A percentile compares a stretch with the other conserved stretches of the same genome.
Evolutionary conservation across 148 eudicot genomes (phyloP).

Genomic region (Fagopyrum homotropicum): DNA sequence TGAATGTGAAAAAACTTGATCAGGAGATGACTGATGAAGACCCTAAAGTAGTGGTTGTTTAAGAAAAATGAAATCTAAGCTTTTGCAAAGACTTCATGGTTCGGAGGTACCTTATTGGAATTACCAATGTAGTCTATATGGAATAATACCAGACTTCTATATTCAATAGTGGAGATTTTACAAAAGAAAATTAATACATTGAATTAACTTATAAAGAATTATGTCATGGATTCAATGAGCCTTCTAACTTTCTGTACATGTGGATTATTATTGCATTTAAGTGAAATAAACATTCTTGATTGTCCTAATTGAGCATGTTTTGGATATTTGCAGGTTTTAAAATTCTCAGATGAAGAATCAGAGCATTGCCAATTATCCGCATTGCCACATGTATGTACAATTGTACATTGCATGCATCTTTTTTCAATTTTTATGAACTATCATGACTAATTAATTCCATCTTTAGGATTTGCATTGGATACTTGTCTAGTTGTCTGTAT

Average conservation of each 20-base stretch:
- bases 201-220: neutral
- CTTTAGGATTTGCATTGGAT: neutral
- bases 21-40: no score
- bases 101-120: no score
- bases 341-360: neutral
- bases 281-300: neutral
- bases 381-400: slow-evolving; percentile 1
- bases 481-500: neutral
- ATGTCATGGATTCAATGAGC: neutral
- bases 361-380: neutral
- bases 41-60: no score
- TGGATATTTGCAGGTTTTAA: neutral
- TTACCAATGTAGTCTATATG: no score
- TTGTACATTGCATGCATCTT: neutral
- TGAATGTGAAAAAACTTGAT: no score
- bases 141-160: no score
- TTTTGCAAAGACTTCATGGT: no score
- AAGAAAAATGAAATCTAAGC: no score
- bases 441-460: neutral
- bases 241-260: neutral
- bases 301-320: neutral
- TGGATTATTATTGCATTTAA: neutral
- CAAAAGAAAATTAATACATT: neutral
- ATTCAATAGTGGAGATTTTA: neutral
- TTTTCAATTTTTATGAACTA: neutral